Conservation (phyloP, 306 rosid species). For the Trifolium pratense region DNA sequence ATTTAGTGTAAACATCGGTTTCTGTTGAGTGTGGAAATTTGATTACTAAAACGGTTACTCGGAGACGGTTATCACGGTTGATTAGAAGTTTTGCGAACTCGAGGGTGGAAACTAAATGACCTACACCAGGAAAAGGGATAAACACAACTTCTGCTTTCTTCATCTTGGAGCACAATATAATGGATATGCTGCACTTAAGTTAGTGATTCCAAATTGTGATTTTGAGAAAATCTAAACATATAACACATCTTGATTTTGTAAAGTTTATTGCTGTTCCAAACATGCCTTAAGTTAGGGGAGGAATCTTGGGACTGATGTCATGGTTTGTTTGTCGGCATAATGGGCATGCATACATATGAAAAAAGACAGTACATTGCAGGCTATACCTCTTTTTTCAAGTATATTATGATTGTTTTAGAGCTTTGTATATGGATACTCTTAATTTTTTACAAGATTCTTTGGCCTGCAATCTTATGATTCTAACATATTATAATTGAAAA, state of each 20-base stretch:
- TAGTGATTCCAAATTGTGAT: too few relatives aligned
- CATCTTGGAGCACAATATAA: neutral
- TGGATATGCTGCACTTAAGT: too few relatives aligned
- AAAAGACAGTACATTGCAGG: neutral
- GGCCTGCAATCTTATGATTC: too few relatives aligned
- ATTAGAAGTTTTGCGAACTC: neutral
- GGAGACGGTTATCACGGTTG: neutral
- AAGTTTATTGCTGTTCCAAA: too few relatives aligned
- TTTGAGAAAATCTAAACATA: too few relatives aligned
- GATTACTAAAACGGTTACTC: neutral
- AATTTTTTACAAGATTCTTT: neutral
- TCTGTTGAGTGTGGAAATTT: neutral
- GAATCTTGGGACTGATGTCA: too few relatives aligned
- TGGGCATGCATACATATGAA: neutral
- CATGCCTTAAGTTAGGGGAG: too few relatives aligned
- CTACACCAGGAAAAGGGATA: neutral
- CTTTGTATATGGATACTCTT: neutral
- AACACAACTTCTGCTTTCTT: conserved; percentile 3
- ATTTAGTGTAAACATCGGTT: neutral
- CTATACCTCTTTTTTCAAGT: neutral
- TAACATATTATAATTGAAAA: too few relatives aligned
- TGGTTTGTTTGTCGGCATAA: too few relatives aligned
- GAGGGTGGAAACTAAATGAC: neutral
- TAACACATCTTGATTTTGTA: too few relatives aligned
- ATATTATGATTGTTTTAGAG: neutral